phyloP scores from a whole-genome alignment of 2,329 filamentous ascomycete species.

The Aspergillus unguis region DNA sequence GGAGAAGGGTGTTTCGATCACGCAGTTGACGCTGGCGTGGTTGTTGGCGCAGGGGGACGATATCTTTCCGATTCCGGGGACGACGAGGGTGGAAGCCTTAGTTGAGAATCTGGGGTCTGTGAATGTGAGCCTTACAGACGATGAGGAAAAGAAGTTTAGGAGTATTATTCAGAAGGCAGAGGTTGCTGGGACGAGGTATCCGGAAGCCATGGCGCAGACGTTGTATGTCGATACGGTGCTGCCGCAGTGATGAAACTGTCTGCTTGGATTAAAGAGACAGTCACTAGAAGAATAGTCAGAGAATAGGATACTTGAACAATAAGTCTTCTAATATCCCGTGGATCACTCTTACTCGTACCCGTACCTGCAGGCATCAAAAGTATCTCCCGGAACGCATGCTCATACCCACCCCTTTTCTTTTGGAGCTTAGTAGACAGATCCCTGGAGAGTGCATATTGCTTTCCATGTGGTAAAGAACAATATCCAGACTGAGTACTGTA shows the following conservation, averaged over 20 bases:
- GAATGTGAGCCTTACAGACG: constrained; percentile 13
- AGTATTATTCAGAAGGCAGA: constrained; percentile 1
- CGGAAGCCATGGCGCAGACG: background rate
- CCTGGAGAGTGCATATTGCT: no score
- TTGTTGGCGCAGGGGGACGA: constrained; percentile 58
- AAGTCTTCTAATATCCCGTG: no score
- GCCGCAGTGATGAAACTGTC: background rate
- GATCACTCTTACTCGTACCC: no score
- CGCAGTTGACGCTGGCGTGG: constrained; percentile 63
- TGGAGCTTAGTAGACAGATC: no score
- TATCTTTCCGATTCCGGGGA: constrained; percentile 59
- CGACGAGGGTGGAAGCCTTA: constrained; percentile 46
- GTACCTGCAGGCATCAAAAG: no score
- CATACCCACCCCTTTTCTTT: no score
- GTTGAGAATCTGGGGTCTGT: constrained; percentile 41
- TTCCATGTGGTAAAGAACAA: no score
- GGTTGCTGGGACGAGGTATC: constrained; percentile 13
- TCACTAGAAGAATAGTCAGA: background rate
- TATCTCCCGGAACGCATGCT: no score
- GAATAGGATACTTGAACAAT: no score
- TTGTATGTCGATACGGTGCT: constrained; percentile 15
- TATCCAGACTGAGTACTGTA: no score
- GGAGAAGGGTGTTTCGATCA: constrained; percentile 53
- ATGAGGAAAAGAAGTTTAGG: constrained; percentile 17
- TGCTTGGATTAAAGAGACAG: no score